phyloP scores from a whole-genome alignment of 1,139 yeast species.

The Lodderomyces orthopsilosis region DNA sequence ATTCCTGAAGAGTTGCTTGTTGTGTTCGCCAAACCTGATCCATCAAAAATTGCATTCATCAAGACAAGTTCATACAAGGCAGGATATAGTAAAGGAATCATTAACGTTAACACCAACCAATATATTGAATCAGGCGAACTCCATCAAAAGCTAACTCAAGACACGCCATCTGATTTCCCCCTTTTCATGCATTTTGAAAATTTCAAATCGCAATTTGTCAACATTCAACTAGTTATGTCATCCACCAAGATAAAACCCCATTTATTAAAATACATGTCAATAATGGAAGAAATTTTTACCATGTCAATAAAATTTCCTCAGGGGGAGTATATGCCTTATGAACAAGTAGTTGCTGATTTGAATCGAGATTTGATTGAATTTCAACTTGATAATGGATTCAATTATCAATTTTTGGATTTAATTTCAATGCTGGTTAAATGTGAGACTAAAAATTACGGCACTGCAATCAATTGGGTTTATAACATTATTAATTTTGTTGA shows the following conservation, averaged over 20 bases:
- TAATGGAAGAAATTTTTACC: conserved; percentile 64
- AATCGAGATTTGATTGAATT: conserved; percentile 71
- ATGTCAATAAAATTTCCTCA: conserved; percentile 68
- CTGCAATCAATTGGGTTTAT: conserved; percentile 74
- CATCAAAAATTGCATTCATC: conserved; percentile 71
- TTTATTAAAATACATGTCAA: conserved; percentile 63
- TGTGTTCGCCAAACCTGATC: conserved; percentile 69
- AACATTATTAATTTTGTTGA: conserved; percentile 62
- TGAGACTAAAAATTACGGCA: conserved; percentile 56
- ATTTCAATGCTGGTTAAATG: conserved; percentile 62
- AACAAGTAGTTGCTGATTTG: conserved; percentile 68
- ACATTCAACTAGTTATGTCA: conserved; percentile 65
- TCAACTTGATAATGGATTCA: conserved; percentile 55
- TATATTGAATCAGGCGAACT: conserved; percentile 24
- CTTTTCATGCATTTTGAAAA: conserved; percentile 77
- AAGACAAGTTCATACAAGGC: conserved; percentile 60
- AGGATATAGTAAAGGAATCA: conserved; percentile 30
- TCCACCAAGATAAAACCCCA: conserved; percentile 57
- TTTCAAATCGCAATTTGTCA: conserved; percentile 75
- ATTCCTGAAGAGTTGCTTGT: conserved; percentile 69
- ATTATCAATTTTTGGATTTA: conserved; percentile 63
- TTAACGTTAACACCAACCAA: conserved; percentile 14
- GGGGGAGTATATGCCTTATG: conserved; percentile 61
- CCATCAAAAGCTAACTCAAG: conserved; percentile 28
- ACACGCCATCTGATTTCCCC: conserved; percentile 54